Percentiles rank a stretch among this genome's conserved stretches.
phyloP scores from a whole-genome alignment of 768 basidiomycete species.

The Naganishia friedmannii region DNA sequence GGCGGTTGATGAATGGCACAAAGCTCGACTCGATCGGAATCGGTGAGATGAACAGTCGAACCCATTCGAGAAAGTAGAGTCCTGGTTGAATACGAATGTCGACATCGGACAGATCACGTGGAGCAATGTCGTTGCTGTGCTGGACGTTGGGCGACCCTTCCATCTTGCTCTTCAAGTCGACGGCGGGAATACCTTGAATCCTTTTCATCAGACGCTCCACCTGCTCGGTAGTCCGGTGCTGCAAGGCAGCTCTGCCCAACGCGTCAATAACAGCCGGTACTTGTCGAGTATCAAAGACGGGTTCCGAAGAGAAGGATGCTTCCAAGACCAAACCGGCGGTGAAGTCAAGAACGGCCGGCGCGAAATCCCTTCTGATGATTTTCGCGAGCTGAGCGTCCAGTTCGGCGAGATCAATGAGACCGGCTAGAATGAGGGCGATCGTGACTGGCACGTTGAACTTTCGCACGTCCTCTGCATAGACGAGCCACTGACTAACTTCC shows the following conservation, averaged over 20 bases:
- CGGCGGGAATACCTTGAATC: not conserved
- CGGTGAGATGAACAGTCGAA: constrained; percentile 84
- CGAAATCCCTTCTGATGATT: constrained; percentile 71
- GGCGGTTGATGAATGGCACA: constrained; percentile 91
- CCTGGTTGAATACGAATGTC: constrained; percentile 29
- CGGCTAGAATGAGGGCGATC: constrained; percentile 76
- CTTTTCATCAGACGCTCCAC: constrained; percentile 12
- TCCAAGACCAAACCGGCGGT: constrained; percentile 79
- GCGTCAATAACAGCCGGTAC: constrained; percentile 78
- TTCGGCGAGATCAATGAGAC: constrained; percentile 70
- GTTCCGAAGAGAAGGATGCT: constrained; percentile 75
- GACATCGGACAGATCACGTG: constrained; percentile 15
- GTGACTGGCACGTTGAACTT: constrained; percentile 96
- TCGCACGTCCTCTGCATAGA: constrained; percentile 94
- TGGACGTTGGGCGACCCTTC: not conserved
- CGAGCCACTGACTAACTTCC: constrained; percentile 92
- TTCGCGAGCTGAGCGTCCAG: constrained; percentile 90
- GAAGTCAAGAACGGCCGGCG: constrained; percentile 73
- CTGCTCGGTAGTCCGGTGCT: constrained; percentile 65
- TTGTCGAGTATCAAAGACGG: constrained; percentile 70
- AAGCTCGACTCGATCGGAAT: constrained; percentile 86
- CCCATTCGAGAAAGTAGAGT: constrained; percentile 66
- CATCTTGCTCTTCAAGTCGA: not conserved
- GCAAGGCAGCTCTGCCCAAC: constrained; percentile 67
- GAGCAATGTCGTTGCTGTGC: constrained; percentile 23